phyloP scores from a whole-genome alignment of 1,139 yeast species.

The Sugiyamaella neomexicana region DNA sequence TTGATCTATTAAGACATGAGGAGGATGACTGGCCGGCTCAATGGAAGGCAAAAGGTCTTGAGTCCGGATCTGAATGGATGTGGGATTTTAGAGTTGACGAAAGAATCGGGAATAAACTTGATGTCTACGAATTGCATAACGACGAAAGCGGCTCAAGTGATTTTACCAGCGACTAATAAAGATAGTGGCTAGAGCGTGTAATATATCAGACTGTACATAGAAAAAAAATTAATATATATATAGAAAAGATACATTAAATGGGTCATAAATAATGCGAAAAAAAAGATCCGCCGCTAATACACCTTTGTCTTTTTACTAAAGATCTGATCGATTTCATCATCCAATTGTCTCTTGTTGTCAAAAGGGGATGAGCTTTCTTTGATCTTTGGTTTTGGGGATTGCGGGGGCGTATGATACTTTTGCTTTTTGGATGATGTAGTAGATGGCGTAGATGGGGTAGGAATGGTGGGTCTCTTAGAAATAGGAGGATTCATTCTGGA shows the following conservation, averaged over 20 bases:
- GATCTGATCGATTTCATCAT: conserved; percentile 34
- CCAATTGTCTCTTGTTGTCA: conserved; percentile 18
- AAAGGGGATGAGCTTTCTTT: neutral
- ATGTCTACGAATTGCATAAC: conserved; percentile 48
- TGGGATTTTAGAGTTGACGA: conserved; percentile 71
- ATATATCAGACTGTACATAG: conserved; percentile 5
- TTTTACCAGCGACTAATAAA: conserved; percentile 10
- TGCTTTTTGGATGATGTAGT: neutral
- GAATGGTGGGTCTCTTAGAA: neutral
- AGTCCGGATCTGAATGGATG: conserved; percentile 84
- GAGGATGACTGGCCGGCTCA: conserved; percentile 88
- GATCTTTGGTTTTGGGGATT: neutral
- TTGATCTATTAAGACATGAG: conserved; percentile 60
- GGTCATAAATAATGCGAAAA: conserved; percentile 8
- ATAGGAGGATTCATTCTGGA: neutral
- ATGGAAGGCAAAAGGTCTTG: conserved; percentile 76
- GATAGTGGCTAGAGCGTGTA: conserved; percentile 6
- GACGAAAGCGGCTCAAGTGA: conserved; percentile 2
- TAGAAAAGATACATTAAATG: conserved; percentile 1
- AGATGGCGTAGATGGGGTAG: neutral
- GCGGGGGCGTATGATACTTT: neutral
- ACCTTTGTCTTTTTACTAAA: conserved; percentile 23
- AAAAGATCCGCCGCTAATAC: conserved; percentile 9
- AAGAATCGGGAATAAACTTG: conserved; percentile 57
- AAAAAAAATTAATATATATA: conserved; percentile 1